Conservation (phyloP, 345 rosid genomes). For the Pugionium cornutum region DNA sequence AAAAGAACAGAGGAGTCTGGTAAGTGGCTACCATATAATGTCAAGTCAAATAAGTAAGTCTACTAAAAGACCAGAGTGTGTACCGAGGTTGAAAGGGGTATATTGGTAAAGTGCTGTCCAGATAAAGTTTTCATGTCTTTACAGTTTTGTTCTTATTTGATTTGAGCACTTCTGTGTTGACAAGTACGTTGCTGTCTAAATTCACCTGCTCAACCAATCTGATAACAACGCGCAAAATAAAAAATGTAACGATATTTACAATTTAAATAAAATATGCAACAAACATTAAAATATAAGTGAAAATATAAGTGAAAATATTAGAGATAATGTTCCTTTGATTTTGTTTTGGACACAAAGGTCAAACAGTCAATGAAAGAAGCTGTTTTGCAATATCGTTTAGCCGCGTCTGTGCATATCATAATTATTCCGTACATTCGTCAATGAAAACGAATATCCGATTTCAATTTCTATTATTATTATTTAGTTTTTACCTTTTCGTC, state of each 20-base stretch:
- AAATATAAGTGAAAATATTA: too few relatives aligned
- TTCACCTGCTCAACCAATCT: too few relatives aligned
- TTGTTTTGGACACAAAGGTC: background rate
- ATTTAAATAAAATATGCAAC: background rate
- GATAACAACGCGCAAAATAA: too few relatives aligned
- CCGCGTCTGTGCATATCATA: too few relatives aligned
- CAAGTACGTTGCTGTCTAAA: too few relatives aligned
- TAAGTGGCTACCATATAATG: background rate
- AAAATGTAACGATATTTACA: too few relatives aligned
- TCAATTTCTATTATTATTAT: too few relatives aligned
- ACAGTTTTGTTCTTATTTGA: too few relatives aligned
- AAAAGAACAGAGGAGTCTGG: conserved; percentile 19
- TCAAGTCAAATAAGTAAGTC: conserved; percentile 27
- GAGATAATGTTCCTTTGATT: background rate
- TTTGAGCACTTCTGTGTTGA: too few relatives aligned
- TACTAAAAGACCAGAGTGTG: background rate
- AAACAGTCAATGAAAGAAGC: conserved; percentile 15
- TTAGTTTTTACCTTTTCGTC: too few relatives aligned
- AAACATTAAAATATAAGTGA: background rate
- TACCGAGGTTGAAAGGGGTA: conserved; percentile 4
- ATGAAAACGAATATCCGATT: too few relatives aligned
- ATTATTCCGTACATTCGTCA: too few relatives aligned
- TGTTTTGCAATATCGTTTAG: conserved; percentile 8
- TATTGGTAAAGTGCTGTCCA: background rate
- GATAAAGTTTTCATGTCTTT: background rate